phyloP scores from a whole-genome alignment of 345 rosid genomes.

The Dimocarpus longan region DNA sequence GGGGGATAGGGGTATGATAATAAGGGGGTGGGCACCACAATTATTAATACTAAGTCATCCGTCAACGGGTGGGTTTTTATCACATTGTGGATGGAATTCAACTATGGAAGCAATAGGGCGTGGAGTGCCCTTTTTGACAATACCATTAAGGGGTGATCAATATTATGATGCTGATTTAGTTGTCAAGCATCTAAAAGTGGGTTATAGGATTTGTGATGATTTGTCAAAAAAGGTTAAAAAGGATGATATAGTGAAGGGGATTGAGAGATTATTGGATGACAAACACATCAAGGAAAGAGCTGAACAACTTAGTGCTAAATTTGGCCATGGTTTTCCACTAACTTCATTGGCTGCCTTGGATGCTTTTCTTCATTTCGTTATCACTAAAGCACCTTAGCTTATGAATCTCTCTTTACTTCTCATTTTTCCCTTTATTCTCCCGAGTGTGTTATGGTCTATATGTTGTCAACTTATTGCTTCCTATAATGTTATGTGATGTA shows the following conservation, averaged over 20 bases:
- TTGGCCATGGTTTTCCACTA: no score
- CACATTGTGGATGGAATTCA: slow-evolving; percentile 54
- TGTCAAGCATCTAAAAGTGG: slow-evolving; percentile 25
- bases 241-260: slow-evolving; percentile 35
- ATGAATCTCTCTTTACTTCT: no score
- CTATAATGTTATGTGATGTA: no score
- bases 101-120: slow-evolving; percentile 36
- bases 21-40: slow-evolving; percentile 51
- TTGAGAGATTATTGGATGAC: slow-evolving; percentile 41
- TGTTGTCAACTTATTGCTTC: no score
- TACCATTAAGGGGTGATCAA: slow-evolving; percentile 46
- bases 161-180: slow-evolving; percentile 38
- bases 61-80: slow-evolving; percentile 39
- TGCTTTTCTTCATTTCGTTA: no score
- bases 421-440: no score
- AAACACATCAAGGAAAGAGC: slow-evolving; percentile 30
- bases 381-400: no score
- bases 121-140: slow-evolving; percentile 37
- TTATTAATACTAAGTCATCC: slow-evolving; percentile 39
- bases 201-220: slow-evolving; percentile 31
- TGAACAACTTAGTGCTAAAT: background rate
- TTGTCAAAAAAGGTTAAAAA: slow-evolving; percentile 8
- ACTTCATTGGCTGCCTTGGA: no score
- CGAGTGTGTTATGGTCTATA: no score
- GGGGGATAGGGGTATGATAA: slow-evolving; percentile 36